Base-by-base conservation (phyloP, 2,329 filamentous ascomycete genomes). In the Fusarium sulawesiense region DNA sequence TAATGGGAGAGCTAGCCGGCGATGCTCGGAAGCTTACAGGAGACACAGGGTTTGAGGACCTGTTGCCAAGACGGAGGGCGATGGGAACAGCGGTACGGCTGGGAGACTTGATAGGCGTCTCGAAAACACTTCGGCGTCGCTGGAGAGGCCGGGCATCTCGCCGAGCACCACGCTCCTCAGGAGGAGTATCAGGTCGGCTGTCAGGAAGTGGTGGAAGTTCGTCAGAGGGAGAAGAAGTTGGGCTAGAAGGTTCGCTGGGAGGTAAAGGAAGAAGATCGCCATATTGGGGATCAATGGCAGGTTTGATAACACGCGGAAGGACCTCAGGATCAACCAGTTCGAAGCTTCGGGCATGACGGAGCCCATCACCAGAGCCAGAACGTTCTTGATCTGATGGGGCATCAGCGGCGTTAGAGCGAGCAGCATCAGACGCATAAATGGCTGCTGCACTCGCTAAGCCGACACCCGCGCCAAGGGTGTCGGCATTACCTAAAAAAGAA, bases 401-500 rank as follows among this genome's bases (percentile, higher is more conserved):
- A 73, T 84, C 82, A 78, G 80, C 79, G 83, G 84, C 84, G 77
- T 85, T 81, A 60, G 80, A 78, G 74, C 78, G 81, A 78, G 79
- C 76, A 73, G 77, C 76, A 74, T 79, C 76, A 74, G 80, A 78
- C 75, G 79, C 76, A 70, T 80, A 70, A 63, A 79, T 81, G 75
- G 79, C 80, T 69, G 80, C 83, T 77, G 81, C 83, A 80, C 84
- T 83, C 82, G 83, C 84, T 80, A 86, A 78, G 86, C 89, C 88
- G 88, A 83, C 88, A 90, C 88, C 88, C 84, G 86, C 87, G 88
- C 88, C 88, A 88, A 86, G 83, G 85, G 85, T 90, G 86, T 83
- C 88, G 88, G 89, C 87, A 85, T 87, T 88, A 90, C 81, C 89
- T 90, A 90, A 90, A 90, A 91, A 90, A 90, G 88, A 88, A 81